phyloP scores from a whole-genome alignment of 192 early-diverging fungal species.

The Podila epicladia region DNA sequence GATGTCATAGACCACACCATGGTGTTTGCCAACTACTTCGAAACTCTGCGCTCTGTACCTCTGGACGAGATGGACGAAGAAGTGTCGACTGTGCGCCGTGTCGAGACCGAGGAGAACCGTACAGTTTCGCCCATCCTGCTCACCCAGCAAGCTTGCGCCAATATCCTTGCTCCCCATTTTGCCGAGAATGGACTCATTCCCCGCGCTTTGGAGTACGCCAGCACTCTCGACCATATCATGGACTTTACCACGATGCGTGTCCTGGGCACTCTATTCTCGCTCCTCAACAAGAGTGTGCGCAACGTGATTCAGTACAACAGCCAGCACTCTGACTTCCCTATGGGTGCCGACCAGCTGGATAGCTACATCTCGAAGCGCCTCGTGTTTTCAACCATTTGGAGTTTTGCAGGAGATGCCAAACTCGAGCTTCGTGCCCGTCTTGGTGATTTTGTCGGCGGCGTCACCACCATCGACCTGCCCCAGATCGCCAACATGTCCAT shows the following conservation, averaged over 20 bases:
- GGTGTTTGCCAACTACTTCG: conserved; percentile 86
- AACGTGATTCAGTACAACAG: conserved; percentile 90
- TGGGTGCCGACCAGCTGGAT: conserved; percentile 81
- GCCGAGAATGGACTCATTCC: conserved; percentile 79
- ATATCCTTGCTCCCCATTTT: conserved; percentile 77
- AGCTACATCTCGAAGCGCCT: conserved; percentile 86
- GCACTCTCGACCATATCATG: conserved; percentile 94
- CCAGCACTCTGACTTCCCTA: conserved; percentile 95
- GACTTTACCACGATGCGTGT: conserved; percentile 92
- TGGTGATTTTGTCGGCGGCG: conserved; percentile 83
- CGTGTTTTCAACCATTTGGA: conserved; percentile 89
- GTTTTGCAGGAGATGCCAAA: conserved; percentile 91
- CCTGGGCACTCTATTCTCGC: conserved; percentile 87
- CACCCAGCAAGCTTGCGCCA: conserved; percentile 81
- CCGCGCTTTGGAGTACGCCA: conserved; percentile 74
- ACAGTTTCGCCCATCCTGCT: conserved; percentile 67
- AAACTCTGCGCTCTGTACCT: conserved; percentile 72
- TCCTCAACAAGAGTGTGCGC: conserved; percentile 88
- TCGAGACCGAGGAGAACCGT: conserved; percentile 56
- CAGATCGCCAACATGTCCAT: conserved; percentile 62
- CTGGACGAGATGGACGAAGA: conserved; percentile 89
- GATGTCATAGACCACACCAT: conserved; percentile 85
- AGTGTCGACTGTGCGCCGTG: conserved; percentile 48
- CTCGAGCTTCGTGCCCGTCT: conserved; percentile 75
- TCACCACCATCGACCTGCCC: conserved; percentile 81